Evolutionary conservation across 805 yeast species (phyloP).

Genomic region (Peterozyma toletana): DNA sequence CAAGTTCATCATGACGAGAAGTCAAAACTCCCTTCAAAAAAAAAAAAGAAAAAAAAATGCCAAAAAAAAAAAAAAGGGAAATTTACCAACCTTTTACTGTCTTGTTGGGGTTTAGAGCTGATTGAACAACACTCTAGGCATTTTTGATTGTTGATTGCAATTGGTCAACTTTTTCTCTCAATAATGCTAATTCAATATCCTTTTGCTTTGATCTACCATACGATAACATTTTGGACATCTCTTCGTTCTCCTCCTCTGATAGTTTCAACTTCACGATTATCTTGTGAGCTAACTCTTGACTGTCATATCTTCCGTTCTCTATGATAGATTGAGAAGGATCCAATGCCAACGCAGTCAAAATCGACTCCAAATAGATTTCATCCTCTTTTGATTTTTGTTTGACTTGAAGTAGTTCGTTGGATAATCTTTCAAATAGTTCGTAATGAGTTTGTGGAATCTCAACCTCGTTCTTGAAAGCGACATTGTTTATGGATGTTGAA

Average conservation of each 20-base stretch:
- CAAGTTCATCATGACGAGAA: too few relatives aligned
- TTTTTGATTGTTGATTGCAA: conserved; percentile 18
- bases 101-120: too few relatives aligned
- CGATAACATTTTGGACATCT: conserved; percentile 61
- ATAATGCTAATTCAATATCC: conserved; percentile 58
- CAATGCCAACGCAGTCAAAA: conserved; percentile 47
- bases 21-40: too few relatives aligned
- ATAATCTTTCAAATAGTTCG: conserved; percentile 20
- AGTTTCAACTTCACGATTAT: conserved; percentile 54
- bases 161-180: conserved; percentile 43
- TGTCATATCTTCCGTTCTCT: conserved; percentile 59
- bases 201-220: conserved; percentile 71
- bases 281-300: conserved; percentile 68
- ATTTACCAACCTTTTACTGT: too few relatives aligned
- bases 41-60: too few relatives aligned
- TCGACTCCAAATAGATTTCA: conserved; percentile 54
- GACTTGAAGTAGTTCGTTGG: conserved; percentile 18
- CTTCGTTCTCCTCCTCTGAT: conserved; percentile 63
- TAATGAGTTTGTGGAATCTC: conserved; percentile 26
- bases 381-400: conserved; percentile 52
- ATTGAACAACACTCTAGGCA: too few relatives aligned
- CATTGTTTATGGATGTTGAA: conserved; percentile 29
- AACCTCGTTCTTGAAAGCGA: conserved; percentile 7
- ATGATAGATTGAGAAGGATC: conserved; percentile 41
- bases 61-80: too few relatives aligned